Base-by-base conservation (phyloP, 2,329 filamentous ascomycete species). In the Fusarium bulbicola region DNA sequence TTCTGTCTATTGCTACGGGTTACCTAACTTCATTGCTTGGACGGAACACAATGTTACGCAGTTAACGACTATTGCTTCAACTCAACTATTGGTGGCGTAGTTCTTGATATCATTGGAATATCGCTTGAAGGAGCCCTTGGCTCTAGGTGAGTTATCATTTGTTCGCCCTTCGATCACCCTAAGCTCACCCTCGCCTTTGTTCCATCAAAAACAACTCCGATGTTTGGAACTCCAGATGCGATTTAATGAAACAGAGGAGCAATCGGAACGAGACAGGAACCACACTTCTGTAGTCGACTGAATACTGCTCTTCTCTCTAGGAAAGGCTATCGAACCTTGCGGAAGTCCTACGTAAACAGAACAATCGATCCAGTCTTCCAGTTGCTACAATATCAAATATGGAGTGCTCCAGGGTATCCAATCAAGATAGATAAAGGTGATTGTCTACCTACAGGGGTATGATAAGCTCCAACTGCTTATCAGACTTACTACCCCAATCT, bases 151-250 rank as follows among this genome's bases (percentile, higher is more conserved):
- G 8, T 11, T 3, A 8, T 34, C 1, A 26, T 10, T 3, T 7
- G 6, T 6, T n/a, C 14, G 9, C 26, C 30, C 9, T 13, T 20
- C 30, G 6, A 7, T 6, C 4, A 11, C 3, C 1, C 2, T 0
- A 4, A 14, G 21, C 0, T 30, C 10, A 10, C 10, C 28, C 3
- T 30, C 28, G 28, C 28, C 28, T 30, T 12, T 30, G 28, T 28
- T 28, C 3, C 28, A 9, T 1, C 6, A 5, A 28, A 28, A 1
- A 13, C 5, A 16, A 4, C 13, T 9, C 7, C 4, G 3, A 11
- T 12, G 12, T 2, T 32, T 13, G 30, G 2, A 45, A 26, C 7
- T 16, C 4, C 2, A 3, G 9, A 21, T 30, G 7, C 6, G 7
- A 16, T 16, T 16, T 9, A 7, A 30, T 16, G 20, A 7, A 1